A percentile compares a stretch with the other conserved stretches of the same genome.
Conservation (phyloP, 2,329 filamentous ascomycete genomes). For the Paraphaeosphaeria minitans region DNA sequence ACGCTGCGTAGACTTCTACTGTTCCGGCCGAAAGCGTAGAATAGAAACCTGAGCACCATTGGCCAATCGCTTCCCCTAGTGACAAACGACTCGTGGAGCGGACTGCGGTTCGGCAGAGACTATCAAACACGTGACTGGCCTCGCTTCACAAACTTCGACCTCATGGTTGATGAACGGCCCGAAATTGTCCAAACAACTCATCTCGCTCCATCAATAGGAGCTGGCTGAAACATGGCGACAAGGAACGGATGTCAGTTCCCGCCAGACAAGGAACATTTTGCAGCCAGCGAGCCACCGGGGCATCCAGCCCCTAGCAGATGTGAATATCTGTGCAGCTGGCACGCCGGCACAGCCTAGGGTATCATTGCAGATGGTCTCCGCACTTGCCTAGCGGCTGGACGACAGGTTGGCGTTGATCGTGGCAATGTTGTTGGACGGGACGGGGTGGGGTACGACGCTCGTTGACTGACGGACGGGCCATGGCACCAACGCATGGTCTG, state of each 20-base stretch:
- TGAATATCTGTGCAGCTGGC: constrained; percentile 51
- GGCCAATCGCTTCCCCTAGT: constrained; percentile 36
- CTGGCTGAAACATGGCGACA: constrained; percentile 43
- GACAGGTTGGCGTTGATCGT: constrained; percentile 51
- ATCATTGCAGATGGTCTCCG: constrained; percentile 51
- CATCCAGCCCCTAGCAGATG: constrained; percentile 48
- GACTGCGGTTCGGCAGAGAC: constrained; percentile 43
- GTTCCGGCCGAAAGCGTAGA: constrained; percentile 32
- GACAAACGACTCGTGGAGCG: constrained; percentile 32
- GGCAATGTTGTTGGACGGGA: constrained; percentile 51
- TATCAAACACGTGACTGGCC: constrained; percentile 43
- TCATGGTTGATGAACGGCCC: constrained; percentile 39
- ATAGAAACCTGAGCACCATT: constrained; percentile 26
- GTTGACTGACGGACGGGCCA: constrained; percentile 46
- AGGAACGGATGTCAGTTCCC: constrained; percentile 49
- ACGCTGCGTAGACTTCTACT: constrained; percentile 24
- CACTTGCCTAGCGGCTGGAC: constrained; percentile 51
- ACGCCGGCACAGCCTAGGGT: constrained; percentile 51
- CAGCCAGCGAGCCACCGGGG: constrained; percentile 52
- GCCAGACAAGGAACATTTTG: constrained; percentile 48
- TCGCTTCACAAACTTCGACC: constrained; percentile 46
- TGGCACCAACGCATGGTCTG: constrained; percentile 44
- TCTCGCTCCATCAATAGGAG: constrained; percentile 26
- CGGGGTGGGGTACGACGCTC: constrained; percentile 49
- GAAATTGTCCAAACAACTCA: constrained; percentile 36